Percentiles rank a stretch among this genome's conserved stretches.
Conservation (phyloP, 192 early-diverging fungal species). For the Podila verticillata region DNA sequence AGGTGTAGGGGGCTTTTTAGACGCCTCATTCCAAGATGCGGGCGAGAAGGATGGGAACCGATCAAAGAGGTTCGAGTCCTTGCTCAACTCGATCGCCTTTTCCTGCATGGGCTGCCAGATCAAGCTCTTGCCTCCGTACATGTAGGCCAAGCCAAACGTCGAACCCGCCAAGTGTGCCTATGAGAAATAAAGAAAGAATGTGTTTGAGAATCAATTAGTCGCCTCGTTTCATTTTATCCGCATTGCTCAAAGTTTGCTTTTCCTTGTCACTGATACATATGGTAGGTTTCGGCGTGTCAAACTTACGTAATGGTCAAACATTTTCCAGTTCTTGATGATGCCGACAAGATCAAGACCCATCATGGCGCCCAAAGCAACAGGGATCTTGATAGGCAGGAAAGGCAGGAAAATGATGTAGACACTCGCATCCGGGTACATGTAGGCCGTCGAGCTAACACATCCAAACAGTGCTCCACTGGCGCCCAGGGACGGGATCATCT, state of each 20-base stretch:
- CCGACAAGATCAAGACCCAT: conserved; percentile 79
- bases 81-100: conserved; percentile 46
- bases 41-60: not conserved
- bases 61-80: conserved; percentile 31
- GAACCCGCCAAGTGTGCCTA: conserved; percentile 78
- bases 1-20: not conserved
- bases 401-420: conserved; percentile 72
- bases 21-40: not conserved
- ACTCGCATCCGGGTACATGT: conserved; percentile 65
- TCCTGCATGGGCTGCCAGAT: conserved; percentile 56
- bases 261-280: not conserved
- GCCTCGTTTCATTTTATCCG: too few species aligned
- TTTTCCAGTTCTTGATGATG: conserved; percentile 73
- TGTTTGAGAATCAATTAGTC: not conserved
- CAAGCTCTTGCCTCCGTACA: conserved; percentile 56
- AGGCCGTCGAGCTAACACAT: conserved; percentile 68
- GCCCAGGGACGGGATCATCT: conserved; percentile 75
- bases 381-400: conserved; percentile 59
- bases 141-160: conserved; percentile 66
- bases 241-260: not conserved
- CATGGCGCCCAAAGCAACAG: conserved; percentile 74
- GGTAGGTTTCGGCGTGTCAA: not conserved
- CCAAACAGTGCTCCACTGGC: conserved; percentile 87
- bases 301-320: conserved; percentile 83
- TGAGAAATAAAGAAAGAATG: not conserved